These are phyloP conservation scores for Lepidium africanum DNA, from an alignment of 345 rosid genomes.

Conservation along the genomic window DNA sequence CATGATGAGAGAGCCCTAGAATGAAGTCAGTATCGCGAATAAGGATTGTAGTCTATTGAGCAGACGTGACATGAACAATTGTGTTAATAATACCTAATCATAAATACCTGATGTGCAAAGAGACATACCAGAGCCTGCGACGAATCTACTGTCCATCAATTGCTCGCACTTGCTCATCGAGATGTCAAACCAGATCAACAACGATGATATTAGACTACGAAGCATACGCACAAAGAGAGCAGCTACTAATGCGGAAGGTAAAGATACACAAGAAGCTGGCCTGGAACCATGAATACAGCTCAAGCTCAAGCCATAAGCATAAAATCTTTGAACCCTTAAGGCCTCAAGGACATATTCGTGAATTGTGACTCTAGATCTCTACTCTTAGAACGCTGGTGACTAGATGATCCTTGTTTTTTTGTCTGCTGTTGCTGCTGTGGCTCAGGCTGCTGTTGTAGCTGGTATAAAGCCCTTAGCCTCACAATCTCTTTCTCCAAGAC, in stretches of 20 bases:
- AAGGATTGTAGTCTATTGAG: neutral
- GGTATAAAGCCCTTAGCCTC: slow-evolving; percentile 58
- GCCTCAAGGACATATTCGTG: slow-evolving; percentile 55
- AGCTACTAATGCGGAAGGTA: neutral
- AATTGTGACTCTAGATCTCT: slow-evolving; percentile 85
- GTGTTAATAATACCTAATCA: neutral
- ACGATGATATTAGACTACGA: neutral
- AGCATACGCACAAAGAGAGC: neutral
- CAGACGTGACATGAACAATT: slow-evolving; percentile 2
- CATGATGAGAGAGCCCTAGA: neutral
- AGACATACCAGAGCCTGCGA: neutral
- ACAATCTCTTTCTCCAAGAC: slow-evolving; percentile 85
- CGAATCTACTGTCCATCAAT: neutral
- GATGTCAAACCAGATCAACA: slow-evolving; percentile 7
- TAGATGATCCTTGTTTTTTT: slow-evolving; percentile 42
- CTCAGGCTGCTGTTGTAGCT: slow-evolving; percentile 53
- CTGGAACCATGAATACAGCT: neutral
- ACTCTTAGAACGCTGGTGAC: slow-evolving; percentile 62
- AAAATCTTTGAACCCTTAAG: slow-evolving; percentile 2
- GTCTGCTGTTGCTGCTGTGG: slow-evolving; percentile 33
- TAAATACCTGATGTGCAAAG: neutral
- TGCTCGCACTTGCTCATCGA: neutral
- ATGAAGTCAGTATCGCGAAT: neutral
- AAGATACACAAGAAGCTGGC: slow-evolving; percentile 4
- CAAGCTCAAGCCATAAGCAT: slow-evolving; percentile 9